Evolutionary conservation across 805 yeast genomes (phyloP).

Genomic region (Candida verbasci): DNA sequence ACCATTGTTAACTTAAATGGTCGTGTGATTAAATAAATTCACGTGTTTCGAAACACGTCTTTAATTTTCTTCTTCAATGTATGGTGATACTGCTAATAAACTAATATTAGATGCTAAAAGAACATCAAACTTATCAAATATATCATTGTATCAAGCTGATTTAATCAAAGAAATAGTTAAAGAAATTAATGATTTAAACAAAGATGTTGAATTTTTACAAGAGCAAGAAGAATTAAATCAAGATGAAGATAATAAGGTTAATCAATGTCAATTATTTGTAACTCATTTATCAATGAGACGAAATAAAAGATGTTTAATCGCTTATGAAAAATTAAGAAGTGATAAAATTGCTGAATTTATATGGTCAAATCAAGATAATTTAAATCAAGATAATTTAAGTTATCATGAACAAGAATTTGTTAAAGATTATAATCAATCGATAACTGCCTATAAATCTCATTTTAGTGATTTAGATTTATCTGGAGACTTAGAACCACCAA

Average conservation of each 20-base stretch:
- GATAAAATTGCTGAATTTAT: conserved; percentile 59
- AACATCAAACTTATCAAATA: conserved; percentile 54
- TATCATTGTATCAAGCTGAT: conserved; percentile 72
- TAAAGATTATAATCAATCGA: conserved; percentile 62
- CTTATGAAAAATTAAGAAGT: conserved; percentile 73
- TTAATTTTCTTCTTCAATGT: conserved; percentile 45
- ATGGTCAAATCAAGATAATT: conserved; percentile 62
- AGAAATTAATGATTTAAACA: conserved; percentile 64
- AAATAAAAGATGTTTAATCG: conserved; percentile 84
- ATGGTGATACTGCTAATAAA: conserved; percentile 83
- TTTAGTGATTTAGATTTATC: conserved; percentile 81
- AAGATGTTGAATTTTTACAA: conserved; percentile 48
- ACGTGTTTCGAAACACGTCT: conserved; percentile 1
- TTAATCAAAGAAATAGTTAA: conserved; percentile 63
- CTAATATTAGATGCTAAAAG: conserved; percentile 84
- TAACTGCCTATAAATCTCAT: conserved; percentile 72
- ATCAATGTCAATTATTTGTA: conserved; percentile 63
- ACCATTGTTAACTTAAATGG: too few relatives aligned
- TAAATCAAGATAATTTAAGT: conserved; percentile 50
- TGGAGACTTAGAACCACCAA: conserved; percentile 89
- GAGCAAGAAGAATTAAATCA: conserved; percentile 17
- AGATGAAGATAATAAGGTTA: conserved; percentile 39
- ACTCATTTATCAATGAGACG: conserved; percentile 75
- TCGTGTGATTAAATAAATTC: background rate
- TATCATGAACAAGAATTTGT: conserved; percentile 79